These are phyloP conservation scores for Cercospora sojina DNA, from an alignment of 2,329 filamentous ascomycete genomes.

Conservation along the genomic window DNA sequence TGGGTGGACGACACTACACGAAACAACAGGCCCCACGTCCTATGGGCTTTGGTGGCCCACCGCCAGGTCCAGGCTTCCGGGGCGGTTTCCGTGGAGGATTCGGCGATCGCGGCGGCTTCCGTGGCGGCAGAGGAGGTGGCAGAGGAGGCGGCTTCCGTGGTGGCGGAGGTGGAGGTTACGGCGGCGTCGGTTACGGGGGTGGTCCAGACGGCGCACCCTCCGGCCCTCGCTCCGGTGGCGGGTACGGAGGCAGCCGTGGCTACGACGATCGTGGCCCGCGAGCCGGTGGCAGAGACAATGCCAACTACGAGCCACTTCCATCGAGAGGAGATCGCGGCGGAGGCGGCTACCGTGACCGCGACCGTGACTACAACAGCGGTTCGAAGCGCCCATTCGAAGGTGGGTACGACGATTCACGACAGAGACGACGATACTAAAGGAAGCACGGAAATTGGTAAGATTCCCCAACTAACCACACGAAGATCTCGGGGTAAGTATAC, in stretches of 20 bases:
- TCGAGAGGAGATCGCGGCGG: conserved; percentile 59
- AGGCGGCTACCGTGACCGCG: conserved; percentile 43
- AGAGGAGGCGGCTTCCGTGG: conserved; percentile 48
- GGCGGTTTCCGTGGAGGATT: conserved; percentile 59
- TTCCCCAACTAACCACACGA: conserved; percentile 12
- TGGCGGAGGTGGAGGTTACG: conserved; percentile 29
- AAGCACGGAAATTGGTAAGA: conserved; percentile 25
- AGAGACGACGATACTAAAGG: conserved; percentile 58
- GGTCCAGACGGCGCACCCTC: conserved; percentile 51
- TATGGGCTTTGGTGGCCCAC: conserved; percentile 57
- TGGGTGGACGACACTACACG: conserved; percentile 90
- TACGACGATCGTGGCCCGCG: conserved; percentile 32
- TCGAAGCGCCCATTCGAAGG: conserved; percentile 67
- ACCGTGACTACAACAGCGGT: conserved; percentile 51
- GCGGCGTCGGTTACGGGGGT: conserved; percentile 45
- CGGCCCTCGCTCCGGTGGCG: conserved; percentile 45
- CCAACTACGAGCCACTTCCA: conserved; percentile 82
- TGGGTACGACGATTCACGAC: conserved; percentile 72
- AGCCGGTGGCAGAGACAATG: conserved; percentile 53
- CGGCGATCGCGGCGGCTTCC: conserved; percentile 51
- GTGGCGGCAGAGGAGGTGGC: conserved; percentile 51
- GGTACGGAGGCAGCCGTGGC: conserved; percentile 38
- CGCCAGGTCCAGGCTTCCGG: conserved; percentile 55
- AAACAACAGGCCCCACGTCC: conserved; percentile 68
- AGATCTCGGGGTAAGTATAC: conserved; percentile 29